Evolutionary conservation across 192 early-diverging fungal species (phyloP).

Genomic region (Backusella macrospora): DNA sequence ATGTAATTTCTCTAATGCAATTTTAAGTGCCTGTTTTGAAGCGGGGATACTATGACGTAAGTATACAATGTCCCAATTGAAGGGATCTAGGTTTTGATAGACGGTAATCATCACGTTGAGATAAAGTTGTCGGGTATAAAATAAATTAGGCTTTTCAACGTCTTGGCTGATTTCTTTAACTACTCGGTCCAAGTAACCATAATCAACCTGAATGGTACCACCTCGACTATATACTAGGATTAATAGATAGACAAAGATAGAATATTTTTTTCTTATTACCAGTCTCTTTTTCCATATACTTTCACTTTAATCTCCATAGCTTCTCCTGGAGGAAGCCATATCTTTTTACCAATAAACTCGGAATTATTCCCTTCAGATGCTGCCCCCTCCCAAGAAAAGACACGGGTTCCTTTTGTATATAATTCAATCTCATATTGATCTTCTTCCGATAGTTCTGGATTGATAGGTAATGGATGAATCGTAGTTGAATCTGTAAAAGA

Average conservation of each 20-base stretch:
- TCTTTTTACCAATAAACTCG: constrained; percentile 29
- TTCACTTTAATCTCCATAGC: constrained; percentile 56
- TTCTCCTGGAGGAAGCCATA: constrained; percentile 59
- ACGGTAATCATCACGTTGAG: constrained; percentile 74
- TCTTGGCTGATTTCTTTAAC: constrained; percentile 10
- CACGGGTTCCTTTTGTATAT: constrained; percentile 57
- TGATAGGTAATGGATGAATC: constrained; percentile 26
- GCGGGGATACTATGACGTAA: constrained; percentile 33
- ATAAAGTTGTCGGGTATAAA: constrained; percentile 68
- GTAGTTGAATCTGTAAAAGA: constrained; percentile 59
- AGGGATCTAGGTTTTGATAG: constrained; percentile 58
- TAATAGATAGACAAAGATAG: constrained; percentile 23
- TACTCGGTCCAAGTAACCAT: constrained; percentile 57
- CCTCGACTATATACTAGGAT: constrained; percentile 50
- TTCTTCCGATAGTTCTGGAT: constrained; percentile 60
- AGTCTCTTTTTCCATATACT: constrained; percentile 72
- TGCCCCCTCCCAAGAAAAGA: constrained; percentile 56
- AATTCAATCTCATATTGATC: constrained; percentile 78
- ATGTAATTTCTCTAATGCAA: neutral
- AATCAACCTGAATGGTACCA: constrained; percentile 72
- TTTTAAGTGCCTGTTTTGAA: neutral
- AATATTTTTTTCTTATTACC: constrained; percentile 43
- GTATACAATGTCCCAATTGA: constrained; percentile 70
- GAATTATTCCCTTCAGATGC: constrained; percentile 23
- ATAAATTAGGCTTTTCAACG: constrained; percentile 24